Evolutionary conservation across 176 grass and related monocot genomes (phyloP), one percentile per base, ranked within the genome.

Genomic region (Ensete ventricosum): DNA sequence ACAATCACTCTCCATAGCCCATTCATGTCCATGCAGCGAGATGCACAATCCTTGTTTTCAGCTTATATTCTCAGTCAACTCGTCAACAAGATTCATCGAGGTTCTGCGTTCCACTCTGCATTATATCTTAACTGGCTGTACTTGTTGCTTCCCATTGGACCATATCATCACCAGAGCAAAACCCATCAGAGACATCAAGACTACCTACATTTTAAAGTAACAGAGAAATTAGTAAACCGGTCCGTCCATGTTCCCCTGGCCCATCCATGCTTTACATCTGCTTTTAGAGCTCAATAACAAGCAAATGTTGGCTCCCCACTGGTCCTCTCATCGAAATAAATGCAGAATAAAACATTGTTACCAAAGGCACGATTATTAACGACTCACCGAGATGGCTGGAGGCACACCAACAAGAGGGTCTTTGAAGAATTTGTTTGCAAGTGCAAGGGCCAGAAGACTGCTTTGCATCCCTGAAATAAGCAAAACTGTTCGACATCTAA

Each of bases 371-470:
- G 48, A 50, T 11, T 22, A 50, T 53, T 80, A 79, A 43, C 54
- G 23, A 87, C 90, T 81, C 90, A 98, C 94, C 12, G 94, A 98
- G 75, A 93, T 67, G 17, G 94, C 94, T 69, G 94, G 90, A 79
- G 94, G 90, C 62, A 98, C 94, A 74, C 95, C 95, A 73, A 98
- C 95, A 62, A 98, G 86, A 68, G 95, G 95, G 69, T 98, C 90
- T 72, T 88, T 80, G 72, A 98, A 98, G 79, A 98, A 93, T 64
- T 76, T 98, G 77, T 98, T 98, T 88, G 95, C 95, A 82, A 98
- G 90, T 73, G 95, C 90, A 91, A 98, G 90, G 77, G 95, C 94
- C 77, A 97, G 88, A 71, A 97, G 94, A 83, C 94, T 97, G 78
- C 94, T 97, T 83, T 97, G 94, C 94, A 97, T 97, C 22, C 94